Base-by-base conservation (phyloP, 176 grass and related monocot species). In the Areca catechu region DNA sequence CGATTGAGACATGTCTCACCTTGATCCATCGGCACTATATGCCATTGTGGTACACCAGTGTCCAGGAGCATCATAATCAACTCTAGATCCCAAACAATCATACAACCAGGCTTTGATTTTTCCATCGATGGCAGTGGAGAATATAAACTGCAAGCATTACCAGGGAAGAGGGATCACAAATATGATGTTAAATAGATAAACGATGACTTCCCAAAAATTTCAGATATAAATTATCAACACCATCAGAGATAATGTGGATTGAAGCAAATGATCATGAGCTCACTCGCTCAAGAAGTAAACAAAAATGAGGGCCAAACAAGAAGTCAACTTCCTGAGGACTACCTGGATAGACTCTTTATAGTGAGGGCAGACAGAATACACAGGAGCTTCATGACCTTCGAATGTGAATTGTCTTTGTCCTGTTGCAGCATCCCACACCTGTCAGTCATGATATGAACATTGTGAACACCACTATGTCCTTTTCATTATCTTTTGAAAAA, bases 21-120 rank as follows among this genome's bases (percentile, higher is more conserved):
- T 27, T 60, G 57, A 17, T 60, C 24, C 22, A 60, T 24, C 57
- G 16, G 57, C 37, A 43, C 20, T 49, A 49, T 17, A 64, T 21
- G 19, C 7, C 43, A 70, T 70, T 22, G 55, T 70, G 3, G 54
- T 50, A 43, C 54, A 70, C 54, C 54, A 59, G 16, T 16, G 34
- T 15, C 67, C 55, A 27, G 56, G 30, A 49, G 67, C 47, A 70
- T 57, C 54, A 50, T 29, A 56, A 20, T 69, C 66, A 21, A 56
- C 50, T 57, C 52, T 47, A 48, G 66, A 69, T 43, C 53, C 53
- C 18, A 48, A 20, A 56, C 51, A 23, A 29, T 69, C 50, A 69
- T 69, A 69, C 1, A 57, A 29, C 66, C 66, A 69, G 20, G 29
- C 66, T 69, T 69, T 69, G 25, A 56, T 69, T 56, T 56, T 69